phyloP scores from a whole-genome alignment of 2,329 filamentous ascomycete species.

The Didymella sp. region DNA sequence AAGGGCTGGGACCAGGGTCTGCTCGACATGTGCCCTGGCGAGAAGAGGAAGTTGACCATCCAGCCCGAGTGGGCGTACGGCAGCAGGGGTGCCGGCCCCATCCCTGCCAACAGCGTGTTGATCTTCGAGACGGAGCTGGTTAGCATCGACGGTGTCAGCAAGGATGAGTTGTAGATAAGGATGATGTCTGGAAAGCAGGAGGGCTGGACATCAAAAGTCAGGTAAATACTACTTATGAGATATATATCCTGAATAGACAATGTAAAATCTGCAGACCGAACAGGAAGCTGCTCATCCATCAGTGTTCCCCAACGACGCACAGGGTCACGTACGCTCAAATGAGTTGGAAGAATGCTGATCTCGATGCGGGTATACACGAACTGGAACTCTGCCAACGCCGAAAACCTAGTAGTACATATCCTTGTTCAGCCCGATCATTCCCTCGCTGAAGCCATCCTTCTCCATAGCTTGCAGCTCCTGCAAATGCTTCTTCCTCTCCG shows the following conservation, averaged over 20 bases:
- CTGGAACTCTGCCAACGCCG: not conserved
- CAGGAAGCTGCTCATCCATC: not conserved
- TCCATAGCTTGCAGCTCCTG: constrained; percentile 35
- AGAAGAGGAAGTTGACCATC: constrained; percentile 90
- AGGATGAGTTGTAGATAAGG: constrained; percentile 49
- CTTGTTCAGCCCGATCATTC: constrained; percentile 45
- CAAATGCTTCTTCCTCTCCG: constrained; percentile 29
- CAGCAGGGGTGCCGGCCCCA: constrained; percentile 77
- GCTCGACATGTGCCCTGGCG: constrained; percentile 93
- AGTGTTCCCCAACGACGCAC: not conserved
- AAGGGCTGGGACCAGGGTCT: constrained; percentile 96
- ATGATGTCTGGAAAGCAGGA: not conserved
- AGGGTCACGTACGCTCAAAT: not conserved
- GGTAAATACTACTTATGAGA: not conserved
- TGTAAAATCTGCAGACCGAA: not conserved
- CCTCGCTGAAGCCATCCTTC: constrained; percentile 35
- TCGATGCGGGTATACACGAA: constrained; percentile 33
- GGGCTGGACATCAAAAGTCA: not conserved
- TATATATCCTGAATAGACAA: not conserved
- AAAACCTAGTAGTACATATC: constrained; percentile 33
- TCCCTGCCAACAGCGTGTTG: constrained; percentile 82
- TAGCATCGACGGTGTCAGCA: constrained; percentile 74
- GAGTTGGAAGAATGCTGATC: not conserved
- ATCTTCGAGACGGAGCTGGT: constrained; percentile 93
- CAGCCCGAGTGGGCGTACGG: constrained; percentile 88